Evolutionary conservation across 495 filamentous ascomycete genomes (phyloP).

Genomic region (Arthonia radiata): DNA sequence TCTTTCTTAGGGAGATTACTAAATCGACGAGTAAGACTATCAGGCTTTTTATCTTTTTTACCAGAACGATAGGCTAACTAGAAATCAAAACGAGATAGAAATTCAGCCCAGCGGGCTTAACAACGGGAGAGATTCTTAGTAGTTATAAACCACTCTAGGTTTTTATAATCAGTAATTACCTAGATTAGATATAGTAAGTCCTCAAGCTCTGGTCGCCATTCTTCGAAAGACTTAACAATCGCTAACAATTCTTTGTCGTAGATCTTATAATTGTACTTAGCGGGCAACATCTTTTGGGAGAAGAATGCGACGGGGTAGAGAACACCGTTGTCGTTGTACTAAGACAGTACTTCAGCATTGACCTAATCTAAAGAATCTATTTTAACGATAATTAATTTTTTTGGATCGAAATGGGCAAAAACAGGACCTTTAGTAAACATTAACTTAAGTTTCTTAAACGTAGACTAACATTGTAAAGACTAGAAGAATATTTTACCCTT

Average conservation of each 20-base stretch:
- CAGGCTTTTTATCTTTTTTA: too few species aligned
- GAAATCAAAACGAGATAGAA: too few species aligned
- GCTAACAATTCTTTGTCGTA: conserved; percentile 16
- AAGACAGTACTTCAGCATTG: conserved; percentile 7
- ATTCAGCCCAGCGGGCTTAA: too few species aligned
- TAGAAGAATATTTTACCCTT: conserved; percentile 5
- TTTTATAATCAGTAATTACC: conserved; percentile 13
- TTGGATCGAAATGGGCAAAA: conserved; percentile 8
- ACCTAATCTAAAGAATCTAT: conserved; percentile 9
- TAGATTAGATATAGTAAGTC: conserved; percentile 5
- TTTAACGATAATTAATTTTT: conserved; percentile 7
- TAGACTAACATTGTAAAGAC: conserved; percentile 20
- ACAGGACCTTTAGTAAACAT: conserved; percentile 16
- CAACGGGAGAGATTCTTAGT: conserved; percentile 7
- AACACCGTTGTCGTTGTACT: conserved; percentile 7
- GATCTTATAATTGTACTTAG: conserved; percentile 12
- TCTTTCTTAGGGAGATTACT: too few species aligned
- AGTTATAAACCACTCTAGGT: conserved; percentile 11
- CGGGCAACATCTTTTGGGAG: conserved; percentile 8
- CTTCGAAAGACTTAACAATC: conserved; percentile 11
- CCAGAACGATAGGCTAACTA: too few species aligned
- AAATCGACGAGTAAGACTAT: too few species aligned
- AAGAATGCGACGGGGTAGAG: conserved; percentile 10
- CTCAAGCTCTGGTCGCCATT: conserved; percentile 11
- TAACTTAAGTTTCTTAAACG: conserved; percentile 22